Evolutionary conservation across 371 early-diverging fungal genomes (phyloP).

Genomic region (Saksenaea vasiformis): DNA sequence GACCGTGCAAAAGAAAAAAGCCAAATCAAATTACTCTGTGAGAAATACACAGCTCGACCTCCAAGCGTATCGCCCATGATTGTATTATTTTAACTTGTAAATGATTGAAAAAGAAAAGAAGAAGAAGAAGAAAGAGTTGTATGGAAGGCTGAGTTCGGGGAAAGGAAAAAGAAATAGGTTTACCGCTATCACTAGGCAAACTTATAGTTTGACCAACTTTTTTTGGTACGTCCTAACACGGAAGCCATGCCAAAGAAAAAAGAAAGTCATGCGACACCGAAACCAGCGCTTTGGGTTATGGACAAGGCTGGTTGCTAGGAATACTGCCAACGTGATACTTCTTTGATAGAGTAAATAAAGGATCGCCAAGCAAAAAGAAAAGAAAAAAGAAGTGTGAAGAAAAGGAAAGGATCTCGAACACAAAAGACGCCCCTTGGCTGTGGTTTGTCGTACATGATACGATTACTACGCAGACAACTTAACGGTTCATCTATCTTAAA

Average conservation of each 20-base stretch:
- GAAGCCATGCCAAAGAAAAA: not conserved
- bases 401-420: not conserved
- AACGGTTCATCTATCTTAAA: not conserved
- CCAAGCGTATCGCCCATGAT: not conserved
- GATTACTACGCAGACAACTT: too few species aligned
- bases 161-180: not conserved
- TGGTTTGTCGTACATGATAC: too few species aligned
- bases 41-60: slow-evolving; percentile 20
- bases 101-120: not conserved
- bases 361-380: not conserved
- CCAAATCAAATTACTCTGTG: slow-evolving; percentile 19
- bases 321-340: too few species aligned
- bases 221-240: not conserved
- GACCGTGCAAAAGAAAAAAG: slow-evolving; percentile 22
- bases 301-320: too few species aligned
- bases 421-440: too few species aligned
- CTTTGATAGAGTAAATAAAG: too few species aligned
- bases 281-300: too few species aligned
- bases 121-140: not conserved
- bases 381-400: not conserved
- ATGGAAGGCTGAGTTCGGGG: not conserved
- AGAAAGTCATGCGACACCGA: not conserved
- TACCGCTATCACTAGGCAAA: too few species aligned
- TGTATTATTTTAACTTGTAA: not conserved
- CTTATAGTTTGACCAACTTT: not conserved